Percentiles rank a stretch among this genome's conserved stretches.
Evolutionary conservation across 1,284 basidiomycete species (phyloP).

Genomic region (Wallemia hederae): DNA sequence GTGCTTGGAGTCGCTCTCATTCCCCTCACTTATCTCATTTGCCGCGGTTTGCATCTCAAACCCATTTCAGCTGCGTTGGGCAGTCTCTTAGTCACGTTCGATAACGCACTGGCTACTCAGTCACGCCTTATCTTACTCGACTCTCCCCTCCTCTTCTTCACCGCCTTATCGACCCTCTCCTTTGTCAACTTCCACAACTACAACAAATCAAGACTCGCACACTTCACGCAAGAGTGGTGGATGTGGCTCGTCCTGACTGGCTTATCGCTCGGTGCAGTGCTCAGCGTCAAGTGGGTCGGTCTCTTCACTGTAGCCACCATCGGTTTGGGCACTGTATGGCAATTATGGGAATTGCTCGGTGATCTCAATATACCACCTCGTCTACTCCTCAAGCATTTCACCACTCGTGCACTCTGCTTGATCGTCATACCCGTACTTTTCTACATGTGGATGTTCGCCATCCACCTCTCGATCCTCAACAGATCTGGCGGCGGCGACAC

Average conservation of each 20-base stretch:
- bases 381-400: constrained; percentile 53
- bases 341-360: constrained; percentile 72
- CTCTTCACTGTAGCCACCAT: constrained; percentile 94
- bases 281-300: constrained; percentile 94
- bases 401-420: constrained; percentile 61
- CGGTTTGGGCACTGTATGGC: constrained; percentile 52
- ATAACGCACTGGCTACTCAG: constrained; percentile 85
- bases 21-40: constrained; percentile 71
- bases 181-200: constrained; percentile 81
- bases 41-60: constrained; percentile 67
- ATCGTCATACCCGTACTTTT: constrained; percentile 57
- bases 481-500: constrained; percentile 87
- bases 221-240: constrained; percentile 79
- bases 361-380: constrained; percentile 50
- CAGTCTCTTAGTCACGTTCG: constrained; percentile 71
- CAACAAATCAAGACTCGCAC: constrained; percentile 31
- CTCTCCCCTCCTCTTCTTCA: constrained; percentile 92
- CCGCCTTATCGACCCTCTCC: constrained; percentile 54
- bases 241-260: constrained; percentile 67
- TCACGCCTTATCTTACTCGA: constrained; percentile 90
- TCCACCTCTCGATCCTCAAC: constrained; percentile 69
- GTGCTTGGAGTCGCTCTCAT: constrained; percentile 65
- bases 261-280: constrained; percentile 61
- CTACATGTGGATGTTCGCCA: constrained; percentile 83
- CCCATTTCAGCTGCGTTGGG: constrained; percentile 71